phyloP scores from a whole-genome alignment of 257 asterid species.

The Solanum rostratum region DNA sequence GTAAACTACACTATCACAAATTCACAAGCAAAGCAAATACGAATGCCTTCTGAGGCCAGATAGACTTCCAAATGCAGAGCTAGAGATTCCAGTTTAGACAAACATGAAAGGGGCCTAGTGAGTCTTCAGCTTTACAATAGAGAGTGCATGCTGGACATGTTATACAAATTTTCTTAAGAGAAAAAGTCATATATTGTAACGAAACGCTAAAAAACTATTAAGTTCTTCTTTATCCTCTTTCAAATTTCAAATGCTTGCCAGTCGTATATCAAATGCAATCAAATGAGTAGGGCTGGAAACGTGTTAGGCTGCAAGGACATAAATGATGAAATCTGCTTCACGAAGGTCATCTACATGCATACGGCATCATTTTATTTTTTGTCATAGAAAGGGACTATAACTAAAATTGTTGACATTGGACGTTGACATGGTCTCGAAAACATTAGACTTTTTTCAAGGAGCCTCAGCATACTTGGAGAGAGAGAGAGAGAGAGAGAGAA shows the following conservation, averaged over 20 bases:
- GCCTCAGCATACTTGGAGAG: not conserved
- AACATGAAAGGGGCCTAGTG: not conserved
- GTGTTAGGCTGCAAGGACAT: not conserved
- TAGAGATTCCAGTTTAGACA: not conserved
- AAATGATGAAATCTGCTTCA: not conserved
- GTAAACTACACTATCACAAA: not conserved
- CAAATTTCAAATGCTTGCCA: not conserved
- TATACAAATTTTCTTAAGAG: not conserved
- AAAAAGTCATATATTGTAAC: not conserved
- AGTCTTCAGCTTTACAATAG: not conserved
- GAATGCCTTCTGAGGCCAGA: not conserved
- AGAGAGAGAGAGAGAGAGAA: conserved; percentile 9
- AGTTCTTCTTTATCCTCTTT: not conserved
- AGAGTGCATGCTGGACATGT: not conserved
- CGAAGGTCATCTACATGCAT: not conserved
- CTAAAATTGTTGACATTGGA: not conserved
- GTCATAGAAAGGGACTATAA: not conserved
- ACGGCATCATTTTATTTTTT: not conserved
- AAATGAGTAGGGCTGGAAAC: not conserved
- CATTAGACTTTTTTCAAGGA: not conserved
- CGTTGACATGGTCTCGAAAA: not conserved
- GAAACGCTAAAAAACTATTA: not conserved
- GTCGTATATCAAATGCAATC: not conserved
- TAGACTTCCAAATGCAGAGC: not conserved
- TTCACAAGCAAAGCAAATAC: not conserved